A percentile compares a stretch with the other conserved stretches of the same genome.
Evolutionary conservation across 257 asterid species (phyloP).

Genomic region (Jasminum sambac): DNA sequence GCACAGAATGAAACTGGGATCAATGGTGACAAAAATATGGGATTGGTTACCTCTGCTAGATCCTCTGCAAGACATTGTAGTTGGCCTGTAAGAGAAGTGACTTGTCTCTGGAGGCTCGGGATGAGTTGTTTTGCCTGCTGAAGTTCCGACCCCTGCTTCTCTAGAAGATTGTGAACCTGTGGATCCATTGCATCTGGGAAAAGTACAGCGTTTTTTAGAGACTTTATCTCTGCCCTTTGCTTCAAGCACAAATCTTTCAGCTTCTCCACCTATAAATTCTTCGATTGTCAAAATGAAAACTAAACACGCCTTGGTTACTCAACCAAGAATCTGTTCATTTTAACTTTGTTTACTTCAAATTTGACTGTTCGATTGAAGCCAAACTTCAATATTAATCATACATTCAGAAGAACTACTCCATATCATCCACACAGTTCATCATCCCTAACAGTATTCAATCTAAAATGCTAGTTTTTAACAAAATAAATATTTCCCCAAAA

Average conservation of each 20-base stretch:
- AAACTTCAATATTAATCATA: too few relatives aligned
- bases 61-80: conserved; percentile 80
- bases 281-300: not conserved
- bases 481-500: too few relatives aligned
- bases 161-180: conserved; percentile 62
- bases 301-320: too few relatives aligned
- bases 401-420: too few relatives aligned
- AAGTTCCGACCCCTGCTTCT: conserved; percentile 73
- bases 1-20: not conserved
- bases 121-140: conserved; percentile 86
- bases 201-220: conserved; percentile 64
- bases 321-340: too few relatives aligned
- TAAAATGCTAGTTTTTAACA: too few relatives aligned
- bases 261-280: conserved; percentile 72
- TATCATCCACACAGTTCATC: too few relatives aligned
- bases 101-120: conserved; percentile 88
- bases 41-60: conserved; percentile 77
- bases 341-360: too few relatives aligned
- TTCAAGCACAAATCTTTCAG: conserved; percentile 90
- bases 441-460: too few relatives aligned
- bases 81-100: conserved; percentile 87
- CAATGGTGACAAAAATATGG: not conserved
- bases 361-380: too few relatives aligned
- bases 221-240: conserved; percentile 95
- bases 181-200: conserved; percentile 78